Percentiles rank a stretch among this genome's conserved stretches.
These are phyloP conservation scores for Pelargonium nanum DNA, from an alignment of 345 rosid genomes.

Conservation along the genomic window DNA sequence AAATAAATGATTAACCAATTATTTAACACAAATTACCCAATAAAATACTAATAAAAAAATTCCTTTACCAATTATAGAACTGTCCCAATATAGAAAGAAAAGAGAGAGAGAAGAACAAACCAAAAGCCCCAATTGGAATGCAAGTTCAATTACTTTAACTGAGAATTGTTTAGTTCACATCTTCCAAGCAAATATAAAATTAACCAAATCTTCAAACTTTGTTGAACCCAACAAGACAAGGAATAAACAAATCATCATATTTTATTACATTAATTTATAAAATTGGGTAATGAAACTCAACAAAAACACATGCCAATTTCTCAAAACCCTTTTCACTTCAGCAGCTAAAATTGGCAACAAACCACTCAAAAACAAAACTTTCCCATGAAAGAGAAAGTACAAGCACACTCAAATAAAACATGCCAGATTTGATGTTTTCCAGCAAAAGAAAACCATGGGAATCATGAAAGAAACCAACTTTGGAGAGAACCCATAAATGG, in stretches of 20 bases:
- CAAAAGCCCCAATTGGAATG: not conserved
- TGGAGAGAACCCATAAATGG: not conserved
- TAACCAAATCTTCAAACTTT: not conserved
- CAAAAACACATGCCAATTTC: not conserved
- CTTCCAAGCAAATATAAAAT: not conserved
- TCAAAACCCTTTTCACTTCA: not conserved
- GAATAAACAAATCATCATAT: not conserved
- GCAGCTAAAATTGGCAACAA: too few species aligned
- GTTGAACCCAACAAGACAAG: not conserved
- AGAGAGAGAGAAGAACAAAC: not conserved
- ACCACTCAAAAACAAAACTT: not conserved
- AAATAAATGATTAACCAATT: not conserved
- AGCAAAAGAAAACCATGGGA: not conserved
- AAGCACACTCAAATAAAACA: not conserved
- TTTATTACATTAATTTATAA: too few species aligned
- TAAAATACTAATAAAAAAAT: too few species aligned
- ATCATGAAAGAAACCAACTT: not conserved
- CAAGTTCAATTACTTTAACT: not conserved
- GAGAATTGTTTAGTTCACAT: too few species aligned
- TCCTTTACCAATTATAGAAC: not conserved
- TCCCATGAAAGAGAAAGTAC: not conserved
- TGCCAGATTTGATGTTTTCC: not conserved
- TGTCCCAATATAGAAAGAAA: too few species aligned
- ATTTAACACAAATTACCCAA: not conserved
- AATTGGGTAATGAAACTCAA: not conserved